Conservation (phyloP, 2,329 filamentous ascomycete species). For the Amphichorda felina region DNA sequence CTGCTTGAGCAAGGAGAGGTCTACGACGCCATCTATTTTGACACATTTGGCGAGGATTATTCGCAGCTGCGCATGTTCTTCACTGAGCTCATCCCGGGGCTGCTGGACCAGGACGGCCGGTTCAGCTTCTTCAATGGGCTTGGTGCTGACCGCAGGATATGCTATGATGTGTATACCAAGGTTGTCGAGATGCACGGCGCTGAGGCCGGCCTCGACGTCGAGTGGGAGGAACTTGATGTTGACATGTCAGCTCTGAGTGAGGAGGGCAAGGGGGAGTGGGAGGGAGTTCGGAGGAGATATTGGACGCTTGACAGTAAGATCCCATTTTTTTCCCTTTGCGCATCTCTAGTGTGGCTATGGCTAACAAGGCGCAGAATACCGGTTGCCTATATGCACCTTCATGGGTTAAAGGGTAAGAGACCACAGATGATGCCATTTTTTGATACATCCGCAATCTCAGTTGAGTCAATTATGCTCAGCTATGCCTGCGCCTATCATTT, state of each 20-base stretch:
- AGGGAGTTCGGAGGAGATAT: constrained; percentile 77
- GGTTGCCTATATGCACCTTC: constrained; percentile 63
- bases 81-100: constrained; percentile 68
- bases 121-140: constrained; percentile 89
- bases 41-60: constrained; percentile 96
- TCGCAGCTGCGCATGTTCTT: constrained; percentile 77
- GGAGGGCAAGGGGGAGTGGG: constrained; percentile 67
- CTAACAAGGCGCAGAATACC: constrained; percentile 40
- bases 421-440: neutral
- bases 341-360: neutral
- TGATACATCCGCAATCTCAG: constrained; percentile 1
- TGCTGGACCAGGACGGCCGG: constrained; percentile 60
- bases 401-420: constrained; percentile 32
- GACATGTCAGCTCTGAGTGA: constrained; percentile 53
- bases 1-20: constrained; percentile 56
- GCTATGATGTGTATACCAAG: constrained; percentile 91
- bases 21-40: constrained; percentile 90
- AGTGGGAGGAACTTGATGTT: constrained; percentile 71
- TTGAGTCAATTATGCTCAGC: too few relatives aligned
- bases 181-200: constrained; percentile 84
- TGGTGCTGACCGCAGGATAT: constrained; percentile 82
- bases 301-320: constrained; percentile 68
- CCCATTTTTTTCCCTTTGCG: constrained; percentile 2
- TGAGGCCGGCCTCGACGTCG: constrained; percentile 80
- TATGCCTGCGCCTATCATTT: too few relatives aligned